Percentiles rank a stretch among this genome's conserved stretches.
Evolutionary conservation across 139 green algal species (phyloP).

Genomic region (Haematococcus lacustris): DNA sequence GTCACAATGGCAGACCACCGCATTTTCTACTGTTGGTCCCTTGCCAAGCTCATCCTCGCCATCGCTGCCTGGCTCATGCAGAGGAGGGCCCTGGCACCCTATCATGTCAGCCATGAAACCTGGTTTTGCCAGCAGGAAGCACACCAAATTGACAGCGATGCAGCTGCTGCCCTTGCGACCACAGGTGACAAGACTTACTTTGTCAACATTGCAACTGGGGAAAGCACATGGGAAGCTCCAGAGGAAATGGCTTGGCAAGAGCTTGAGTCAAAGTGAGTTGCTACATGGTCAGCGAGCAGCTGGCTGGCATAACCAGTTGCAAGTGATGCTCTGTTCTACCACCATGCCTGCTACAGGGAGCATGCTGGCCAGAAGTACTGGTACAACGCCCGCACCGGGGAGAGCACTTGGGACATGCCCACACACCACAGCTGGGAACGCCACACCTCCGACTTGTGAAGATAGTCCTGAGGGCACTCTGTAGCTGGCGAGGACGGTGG

Average conservation of each 20-base stretch:
- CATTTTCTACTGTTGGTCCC: not conserved
- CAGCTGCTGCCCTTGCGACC: not conserved
- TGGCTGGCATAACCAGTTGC: not conserved
- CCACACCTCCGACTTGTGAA: not conserved
- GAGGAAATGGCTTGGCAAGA: slow-evolving; percentile 21
- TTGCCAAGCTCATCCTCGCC: not conserved
- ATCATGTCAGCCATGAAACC: too few relatives aligned
- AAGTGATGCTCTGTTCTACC: not conserved
- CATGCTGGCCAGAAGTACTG: not conserved
- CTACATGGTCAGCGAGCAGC: not conserved
- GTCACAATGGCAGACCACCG: not conserved
- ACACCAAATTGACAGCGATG: not conserved
- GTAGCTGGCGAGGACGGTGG: too few relatives aligned
- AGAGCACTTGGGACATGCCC: not conserved
- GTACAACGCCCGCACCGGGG: slow-evolving; percentile 1
- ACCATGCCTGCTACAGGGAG: not conserved
- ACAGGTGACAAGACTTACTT: slow-evolving; percentile 14
- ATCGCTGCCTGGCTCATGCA: not conserved
- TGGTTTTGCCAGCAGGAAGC: not conserved
- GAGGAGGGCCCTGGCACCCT: not conserved
- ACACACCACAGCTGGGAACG: not conserved
- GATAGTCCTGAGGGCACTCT: not conserved
- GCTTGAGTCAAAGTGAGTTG: not conserved
- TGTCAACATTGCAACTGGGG: slow-evolving; percentile 26
- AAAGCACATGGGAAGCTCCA: slow-evolving; percentile 23